Evolutionary conservation across 352 stramenopile species (phyloP), one percentile per base, ranked within the genome.

Genomic region (Globisporangium yorkense): DNA sequence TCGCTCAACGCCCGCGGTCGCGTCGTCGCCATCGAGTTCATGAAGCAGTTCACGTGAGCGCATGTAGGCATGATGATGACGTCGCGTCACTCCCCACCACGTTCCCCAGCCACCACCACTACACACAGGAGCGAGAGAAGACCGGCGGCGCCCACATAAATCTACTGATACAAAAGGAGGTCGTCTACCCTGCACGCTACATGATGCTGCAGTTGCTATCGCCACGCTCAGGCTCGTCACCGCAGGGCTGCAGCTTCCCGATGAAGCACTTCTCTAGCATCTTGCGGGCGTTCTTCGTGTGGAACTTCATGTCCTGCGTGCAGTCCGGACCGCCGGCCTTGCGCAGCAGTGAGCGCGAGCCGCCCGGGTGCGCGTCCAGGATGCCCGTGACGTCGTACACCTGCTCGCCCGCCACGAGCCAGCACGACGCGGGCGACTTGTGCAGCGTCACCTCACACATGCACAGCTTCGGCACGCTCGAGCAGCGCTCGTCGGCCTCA

Each of bases 1-100:
- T 92, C 91, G 45, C 80, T 98, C 46, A 98, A 98, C 65, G 88
- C 92, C 12, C 84, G 94, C 53, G 92, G 90, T 41, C 79, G 94
- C 56, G 95, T 96, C 55, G 93, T 98, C 54, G 94, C 94, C 0
- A 91, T 81, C 20, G 87, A 98, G 75, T 98, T 97, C 72, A 97
- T 98, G 89, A 93, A 97, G 74, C 84, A 97, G 61, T 97, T 97
- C 59, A 88, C 76, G 35, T 92, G 62, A 60, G 20, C n/a, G 10
- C 12, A 15, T 1, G 37, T 13, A 12, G 8, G 5, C 3, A 10
- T 13, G 37, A 16, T 18, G 37, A 43, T 13, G 37, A 5, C 37
- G 37, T 3, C 37, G 37, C 37, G 37, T 43, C 13, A 16, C 10
- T 13, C 16, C 37, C 37, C 12, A 5, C 37, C 33, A 12, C 33